These are phyloP conservation scores for Fraxinus greggii DNA, from an alignment of 305 asterid genomes.

Conservation along the genomic window DNA sequence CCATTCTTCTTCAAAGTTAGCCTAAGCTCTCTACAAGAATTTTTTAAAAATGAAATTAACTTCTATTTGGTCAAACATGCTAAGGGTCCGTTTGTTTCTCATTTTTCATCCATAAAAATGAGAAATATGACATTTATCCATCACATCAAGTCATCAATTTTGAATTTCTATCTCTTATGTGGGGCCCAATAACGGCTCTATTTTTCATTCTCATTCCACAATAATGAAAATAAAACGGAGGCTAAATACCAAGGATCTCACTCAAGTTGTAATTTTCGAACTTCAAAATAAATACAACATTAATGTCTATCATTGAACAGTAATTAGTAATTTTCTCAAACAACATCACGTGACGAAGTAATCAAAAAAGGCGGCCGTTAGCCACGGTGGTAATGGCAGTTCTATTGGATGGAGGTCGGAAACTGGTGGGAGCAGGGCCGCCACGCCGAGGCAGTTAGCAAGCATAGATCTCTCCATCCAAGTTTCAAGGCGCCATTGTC, in stretches of 20 bases:
- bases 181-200: too few species aligned
- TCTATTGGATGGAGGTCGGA: neutral
- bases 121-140: too few species aligned
- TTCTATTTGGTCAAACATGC: neutral
- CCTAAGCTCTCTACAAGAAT: neutral
- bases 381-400: neutral
- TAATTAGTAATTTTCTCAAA: neutral
- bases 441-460: slow-evolving; percentile 99
- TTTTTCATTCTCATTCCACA: too few species aligned
- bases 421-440: slow-evolving; percentile 36
- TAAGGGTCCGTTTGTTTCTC: too few species aligned
- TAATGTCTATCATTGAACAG: neutral
- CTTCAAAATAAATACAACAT: neutral
- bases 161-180: too few species aligned
- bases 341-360: neutral
- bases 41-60: neutral
- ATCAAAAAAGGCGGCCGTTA: neutral
- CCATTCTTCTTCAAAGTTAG: neutral
- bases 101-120: too few species aligned
- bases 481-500: slow-evolving; percentile 89
- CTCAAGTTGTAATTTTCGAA: neutral
- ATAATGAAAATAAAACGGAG: too few species aligned
- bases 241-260: neutral
- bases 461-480: slow-evolving; percentile 98
- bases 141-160: too few species aligned